Conservation (phyloP, 306 rosid species). For the Cucurbita argyrosperma region DNA sequence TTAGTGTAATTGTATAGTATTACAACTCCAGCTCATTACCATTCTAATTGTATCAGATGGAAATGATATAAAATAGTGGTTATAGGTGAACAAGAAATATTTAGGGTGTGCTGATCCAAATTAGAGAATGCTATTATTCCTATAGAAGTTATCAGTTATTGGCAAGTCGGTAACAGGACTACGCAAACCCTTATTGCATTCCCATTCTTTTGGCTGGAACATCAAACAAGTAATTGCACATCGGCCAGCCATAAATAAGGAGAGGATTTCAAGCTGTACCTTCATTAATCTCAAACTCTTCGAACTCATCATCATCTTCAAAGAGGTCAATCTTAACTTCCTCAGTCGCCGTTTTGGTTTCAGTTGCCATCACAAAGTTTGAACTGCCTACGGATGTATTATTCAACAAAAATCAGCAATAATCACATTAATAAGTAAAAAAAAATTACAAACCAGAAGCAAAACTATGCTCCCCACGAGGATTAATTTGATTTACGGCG, state of each 20-base stretch:
- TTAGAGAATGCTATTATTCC: neutral
- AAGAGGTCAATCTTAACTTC: constrained; percentile 75
- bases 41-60: neutral
- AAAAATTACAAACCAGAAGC: neutral
- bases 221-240: neutral
- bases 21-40: neutral
- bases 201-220: neutral
- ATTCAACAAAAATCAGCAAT: neutral
- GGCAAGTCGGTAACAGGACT: neutral
- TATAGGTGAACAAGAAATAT: neutral
- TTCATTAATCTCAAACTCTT: constrained; percentile 52
- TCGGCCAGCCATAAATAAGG: neutral
- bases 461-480: neutral
- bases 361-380: constrained; percentile 47
- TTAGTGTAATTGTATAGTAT: neutral
- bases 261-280: constrained; percentile 15
- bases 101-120: neutral
- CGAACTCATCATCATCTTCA: constrained; percentile 78
- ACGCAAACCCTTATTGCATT: neutral
- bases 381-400: neutral
- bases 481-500: too few species aligned
- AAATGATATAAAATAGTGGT: neutral
- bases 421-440: neutral
- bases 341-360: constrained; percentile 44
- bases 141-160: neutral